These are phyloP conservation scores for Scenedesmus sp. DNA, from an alignment of 163 green algal genomes.

Conservation along the genomic window DNA sequence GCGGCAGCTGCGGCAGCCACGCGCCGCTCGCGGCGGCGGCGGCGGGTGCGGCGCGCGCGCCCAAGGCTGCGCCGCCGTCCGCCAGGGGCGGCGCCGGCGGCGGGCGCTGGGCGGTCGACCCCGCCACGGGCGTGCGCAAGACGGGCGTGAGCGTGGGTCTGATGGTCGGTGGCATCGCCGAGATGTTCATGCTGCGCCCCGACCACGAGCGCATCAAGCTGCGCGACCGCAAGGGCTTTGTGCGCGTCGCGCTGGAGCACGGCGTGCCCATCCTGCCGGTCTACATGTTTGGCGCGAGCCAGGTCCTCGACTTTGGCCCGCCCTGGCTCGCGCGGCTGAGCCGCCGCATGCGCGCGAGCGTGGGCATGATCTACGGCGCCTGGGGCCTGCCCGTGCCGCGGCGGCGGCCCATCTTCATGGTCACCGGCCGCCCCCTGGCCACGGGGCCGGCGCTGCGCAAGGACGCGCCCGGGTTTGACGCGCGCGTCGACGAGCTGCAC, in stretches of 20 bases:
- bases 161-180: slow-evolving; percentile 52
- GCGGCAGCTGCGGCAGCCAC: slow-evolving; percentile 11
- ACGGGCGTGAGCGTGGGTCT: slow-evolving; percentile 32
- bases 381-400: slow-evolving; percentile 52
- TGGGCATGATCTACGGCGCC: slow-evolving; percentile 44
- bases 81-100: not conserved
- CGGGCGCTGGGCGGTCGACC: slow-evolving; percentile 6
- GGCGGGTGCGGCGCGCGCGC: not conserved
- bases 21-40: not conserved
- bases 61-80: not conserved
- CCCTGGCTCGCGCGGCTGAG: slow-evolving; percentile 36
- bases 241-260: slow-evolving; percentile 45
- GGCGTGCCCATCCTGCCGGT: slow-evolving; percentile 41
- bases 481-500: slow-evolving; percentile 45
- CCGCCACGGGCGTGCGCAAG: slow-evolving; percentile 7
- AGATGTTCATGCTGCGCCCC: slow-evolving; percentile 48
- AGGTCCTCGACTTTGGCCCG: slow-evolving; percentile 45
- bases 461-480: slow-evolving; percentile 42
- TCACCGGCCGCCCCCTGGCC: slow-evolving; percentile 3
- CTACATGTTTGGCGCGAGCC: slow-evolving; percentile 46
- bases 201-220: slow-evolving; percentile 47
- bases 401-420: slow-evolving; percentile 43
- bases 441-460: slow-evolving; percentile 18
- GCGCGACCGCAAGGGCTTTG: slow-evolving; percentile 46
- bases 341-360: slow-evolving; percentile 23